A percentile compares a stretch with the other conserved stretches of the same genome.
Conservation (phyloP, 352 stramenopile genomes). For the Phytophthora boehmeriae region DNA sequence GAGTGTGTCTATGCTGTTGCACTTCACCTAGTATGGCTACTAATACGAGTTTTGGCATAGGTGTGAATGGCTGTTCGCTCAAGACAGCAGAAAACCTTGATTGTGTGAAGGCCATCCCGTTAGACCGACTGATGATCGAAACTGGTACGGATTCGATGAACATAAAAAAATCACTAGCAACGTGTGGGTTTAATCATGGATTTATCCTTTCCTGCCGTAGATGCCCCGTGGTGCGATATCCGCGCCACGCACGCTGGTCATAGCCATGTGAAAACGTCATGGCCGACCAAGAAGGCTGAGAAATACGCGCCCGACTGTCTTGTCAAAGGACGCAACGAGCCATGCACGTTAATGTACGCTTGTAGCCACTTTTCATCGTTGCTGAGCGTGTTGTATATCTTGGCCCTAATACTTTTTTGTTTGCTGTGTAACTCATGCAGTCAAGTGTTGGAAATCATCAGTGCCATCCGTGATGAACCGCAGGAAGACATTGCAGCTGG, state of each 20-base stretch:
- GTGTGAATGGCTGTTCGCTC: constrained; percentile 96
- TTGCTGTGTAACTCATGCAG: constrained; percentile 27
- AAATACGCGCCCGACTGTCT: constrained; percentile 87
- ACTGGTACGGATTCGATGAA: constrained; percentile 60
- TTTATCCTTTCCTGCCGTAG: constrained; percentile 35
- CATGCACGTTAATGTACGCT: constrained; percentile 93
- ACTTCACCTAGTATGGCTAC: neutral
- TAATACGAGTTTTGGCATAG: constrained; percentile 22
- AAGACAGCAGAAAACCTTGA: constrained; percentile 95
- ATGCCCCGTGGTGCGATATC: constrained; percentile 98
- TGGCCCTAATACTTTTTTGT: constrained; percentile 4
- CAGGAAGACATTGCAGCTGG: constrained; percentile 46
- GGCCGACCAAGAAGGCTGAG: constrained; percentile 92
- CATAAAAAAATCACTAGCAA: neutral
- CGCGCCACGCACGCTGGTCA: constrained; percentile 93
- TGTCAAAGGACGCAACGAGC: constrained; percentile 97
- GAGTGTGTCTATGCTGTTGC: neutral
- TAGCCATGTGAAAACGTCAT: constrained; percentile 88
- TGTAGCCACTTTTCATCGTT: neutral
- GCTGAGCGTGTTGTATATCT: neutral
- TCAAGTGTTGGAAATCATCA: constrained; percentile 87
- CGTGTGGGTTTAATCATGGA: neutral
- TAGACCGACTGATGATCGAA: constrained; percentile 94
- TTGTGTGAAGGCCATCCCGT: constrained; percentile 91
- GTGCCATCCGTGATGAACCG: constrained; percentile 60